Evolutionary conservation across 2,329 filamentous ascomycete species (phyloP).

Genomic region (Penicillium sp.): DNA sequence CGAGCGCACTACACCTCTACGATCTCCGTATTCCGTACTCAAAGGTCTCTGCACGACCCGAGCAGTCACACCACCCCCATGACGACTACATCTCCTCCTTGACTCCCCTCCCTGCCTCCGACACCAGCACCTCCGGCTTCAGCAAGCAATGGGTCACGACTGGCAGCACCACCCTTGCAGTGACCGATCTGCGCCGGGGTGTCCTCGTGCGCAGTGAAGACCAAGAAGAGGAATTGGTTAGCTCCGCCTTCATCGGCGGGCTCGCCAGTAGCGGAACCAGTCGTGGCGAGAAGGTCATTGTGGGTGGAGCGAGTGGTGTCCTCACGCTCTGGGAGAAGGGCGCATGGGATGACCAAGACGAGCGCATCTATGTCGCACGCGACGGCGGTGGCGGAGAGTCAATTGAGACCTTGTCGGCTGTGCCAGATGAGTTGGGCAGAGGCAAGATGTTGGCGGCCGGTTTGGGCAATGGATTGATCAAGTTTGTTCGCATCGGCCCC

Average conservation of each 20-base stretch:
- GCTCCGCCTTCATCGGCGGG: slow-evolving; percentile 74
- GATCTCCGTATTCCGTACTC: slow-evolving; percentile 69
- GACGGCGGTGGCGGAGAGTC: slow-evolving; percentile 69
- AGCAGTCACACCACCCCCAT: slow-evolving; percentile 82
- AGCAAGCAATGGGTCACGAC: slow-evolving; percentile 95
- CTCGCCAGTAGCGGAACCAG: slow-evolving; percentile 66
- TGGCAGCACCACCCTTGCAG: slow-evolving; percentile 84
- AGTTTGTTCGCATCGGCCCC: slow-evolving; percentile 71
- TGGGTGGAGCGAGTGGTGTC: slow-evolving; percentile 77
- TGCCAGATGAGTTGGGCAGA: slow-evolving; percentile 70
- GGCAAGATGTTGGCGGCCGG: slow-evolving; percentile 72
- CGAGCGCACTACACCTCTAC: slow-evolving; percentile 82
- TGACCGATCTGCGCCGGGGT: slow-evolving; percentile 84
- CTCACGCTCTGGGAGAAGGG: slow-evolving; percentile 93
- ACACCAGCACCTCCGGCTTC: slow-evolving; percentile 81
- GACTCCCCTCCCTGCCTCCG: slow-evolving; percentile 75
- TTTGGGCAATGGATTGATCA: slow-evolving; percentile 75
- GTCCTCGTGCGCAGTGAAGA: slow-evolving; percentile 89
- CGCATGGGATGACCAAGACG: slow-evolving; percentile 92
- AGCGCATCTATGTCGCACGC: slow-evolving; percentile 75
- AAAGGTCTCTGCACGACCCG: slow-evolving; percentile 63
- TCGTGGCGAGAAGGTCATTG: slow-evolving; percentile 73
- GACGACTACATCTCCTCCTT: slow-evolving; percentile 91
- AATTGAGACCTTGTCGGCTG: slow-evolving; percentile 72
- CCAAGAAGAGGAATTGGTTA: slow-evolving; percentile 91